Base-by-base conservation (phyloP, 2,329 filamentous ascomycete genomes). In the Grosmannia serpens region DNA sequence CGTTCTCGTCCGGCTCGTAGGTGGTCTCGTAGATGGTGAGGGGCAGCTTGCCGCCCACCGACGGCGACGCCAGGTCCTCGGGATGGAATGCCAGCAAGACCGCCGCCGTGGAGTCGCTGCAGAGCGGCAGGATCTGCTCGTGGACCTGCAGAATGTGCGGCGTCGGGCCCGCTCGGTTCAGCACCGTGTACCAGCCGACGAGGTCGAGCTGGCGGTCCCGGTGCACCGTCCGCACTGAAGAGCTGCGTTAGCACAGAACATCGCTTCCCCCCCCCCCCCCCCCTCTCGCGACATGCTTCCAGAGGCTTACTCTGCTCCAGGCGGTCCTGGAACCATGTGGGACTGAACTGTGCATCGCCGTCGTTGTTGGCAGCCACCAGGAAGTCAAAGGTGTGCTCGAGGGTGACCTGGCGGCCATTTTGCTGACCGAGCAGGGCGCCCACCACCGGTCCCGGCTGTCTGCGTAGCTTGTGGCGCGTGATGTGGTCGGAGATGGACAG, bases 401-500 rank as follows among this genome's bases (percentile, higher is more conserved):
- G 85, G 11, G 89, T 96, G 66, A 96, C 87, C 67, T 92, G 86
- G 59, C 90, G 86, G 24, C 92, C 92, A 76, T 90, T 88, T 66
- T 96, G 91, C 68, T 94, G 89, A 20, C 94, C 94, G 7, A 99
- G 74, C n/a, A 99, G 78, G 56, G 87, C 91, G 59, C 94, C 94
- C 3, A 92, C 82, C 22, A 96, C 81, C 20, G 91, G 90, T 0
- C 88, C 88, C 22, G 77, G 71, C 66, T 91, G 85, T 56, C 84
- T 77, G 60, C 94, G 84, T 59, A 96, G 80, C 1, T 86, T 89
- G 71, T 96, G 91, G 61, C 94, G 84, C 60, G 92, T 95, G 70
- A 97, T 91, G 71, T 95, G 95, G 73, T 99, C 94, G 65, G 92
- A 96, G 67, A 99, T 94, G 64, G 88, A 95, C 73, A 99, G 88